Evolutionary conservation across 1,284 basidiomycete species (phyloP), one percentile per base, ranked within the genome.

Genomic region (Taiwanofungus camphoratus): DNA sequence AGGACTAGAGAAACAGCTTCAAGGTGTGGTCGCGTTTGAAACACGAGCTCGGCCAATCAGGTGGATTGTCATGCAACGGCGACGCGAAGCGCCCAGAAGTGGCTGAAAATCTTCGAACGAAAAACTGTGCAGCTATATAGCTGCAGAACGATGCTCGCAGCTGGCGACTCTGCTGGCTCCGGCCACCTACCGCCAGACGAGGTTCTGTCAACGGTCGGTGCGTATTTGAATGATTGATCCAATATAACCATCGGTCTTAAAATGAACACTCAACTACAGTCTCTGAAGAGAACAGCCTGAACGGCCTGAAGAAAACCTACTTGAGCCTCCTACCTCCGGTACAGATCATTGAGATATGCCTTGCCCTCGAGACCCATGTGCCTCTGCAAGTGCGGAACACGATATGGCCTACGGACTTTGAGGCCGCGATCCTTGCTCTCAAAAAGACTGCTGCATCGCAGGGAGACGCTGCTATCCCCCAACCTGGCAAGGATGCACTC

Each of bases 331-430:
- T 88, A 6, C 72, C 79, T 13, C 74, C 71, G 24, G 70, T 74
- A 36, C 81, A 85, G 63, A 73, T 87, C 56, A 81, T 87, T 53
- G 84, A 87, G 50, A 77, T 87, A 51, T 85, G 85, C 56, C 69
- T 88, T 38, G 70, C 71, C 21, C 79, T 87, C 51, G 85, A 88
- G 53, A 61, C 75, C 7, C 74, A 86, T 64, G 79, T 76, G 1
- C 78, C 83, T 4, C 62, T 70, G 23, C 75, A 78, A 49, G 58
- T 79, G 39, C 77, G 75, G 59, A 69, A 66, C 41, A 65, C 74
- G 19, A 62, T 87, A 59, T 88, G 86, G 82, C 85, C 85, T 7
- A 57, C 66, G 23, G 80, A 87, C 55, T 67, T 88, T 39, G 70
- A 73, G 44, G 73, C 71, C 44, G 79, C 77, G 36, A 82, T 86